Evolutionary conservation across 139 green algal species (phyloP), one percentile per base, ranked within the genome.

Genomic region (Limnomonas spitsbergensis): DNA sequence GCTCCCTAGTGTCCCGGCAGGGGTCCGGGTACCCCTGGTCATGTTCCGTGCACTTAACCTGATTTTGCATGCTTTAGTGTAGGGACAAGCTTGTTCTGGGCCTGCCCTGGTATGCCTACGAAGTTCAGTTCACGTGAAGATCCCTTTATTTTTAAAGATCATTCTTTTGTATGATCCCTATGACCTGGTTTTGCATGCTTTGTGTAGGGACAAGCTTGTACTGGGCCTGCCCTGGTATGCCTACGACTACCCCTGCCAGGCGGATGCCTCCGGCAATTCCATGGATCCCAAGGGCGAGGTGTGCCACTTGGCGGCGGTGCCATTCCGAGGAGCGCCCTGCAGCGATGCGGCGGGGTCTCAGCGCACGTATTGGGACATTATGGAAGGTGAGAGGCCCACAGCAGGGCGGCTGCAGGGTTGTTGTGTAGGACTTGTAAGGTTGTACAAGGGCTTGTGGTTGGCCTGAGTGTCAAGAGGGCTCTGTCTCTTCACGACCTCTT

Each of bases 11-110:
- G n/a, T n/a, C n/a, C n/a, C n/a, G n/a, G n/a, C n/a, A n/a, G n/a
- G n/a, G n/a, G n/a, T n/a, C n/a, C n/a, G n/a, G n/a, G n/a, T n/a
- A n/a, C n/a, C n/a, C n/a, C n/a, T n/a, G n/a, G n/a, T n/a, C n/a
- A n/a, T n/a, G n/a, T n/a, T n/a, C n/a, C n/a, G n/a, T n/a, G n/a
- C n/a, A n/a, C n/a, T n/a, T n/a, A n/a, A n/a, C n/a, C n/a, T n/a
- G n/a, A n/a, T n/a, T n/a, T n/a, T n/a, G n/a, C n/a, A n/a, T n/a
- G n/a, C n/a, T n/a, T n/a, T n/a, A n/a, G n/a, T n/a, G n/a, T 20
- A 70, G 56, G 67, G 32, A 37, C 56, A 92, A 92, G 80, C 71
- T 90, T 36, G 82, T 92, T 14, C 78, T 92, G 38, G 88, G 88
- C 6, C 66, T 92, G 76, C 88, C 88, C 1, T 92, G 88, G 70